These are phyloP conservation scores for Tolypocladium guangdongense DNA, from an alignment of 2,329 filamentous ascomycete genomes.

Conservation along the genomic window DNA sequence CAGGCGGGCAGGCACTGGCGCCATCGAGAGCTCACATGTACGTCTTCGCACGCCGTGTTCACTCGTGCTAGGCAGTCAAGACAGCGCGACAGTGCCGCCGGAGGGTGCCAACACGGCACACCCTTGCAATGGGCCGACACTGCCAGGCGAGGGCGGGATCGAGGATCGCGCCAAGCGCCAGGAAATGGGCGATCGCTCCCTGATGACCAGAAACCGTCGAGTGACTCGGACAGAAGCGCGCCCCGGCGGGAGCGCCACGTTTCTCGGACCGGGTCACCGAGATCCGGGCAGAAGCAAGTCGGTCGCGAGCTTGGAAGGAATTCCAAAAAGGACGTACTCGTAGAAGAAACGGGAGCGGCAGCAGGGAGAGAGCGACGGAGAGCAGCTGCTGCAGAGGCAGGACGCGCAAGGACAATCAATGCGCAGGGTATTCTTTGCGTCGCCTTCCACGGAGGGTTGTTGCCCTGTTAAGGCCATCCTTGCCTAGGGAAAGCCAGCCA, in stretches of 20 bases:
- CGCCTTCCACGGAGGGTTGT: background rate
- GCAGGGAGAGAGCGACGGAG: background rate
- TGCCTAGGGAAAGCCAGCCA: background rate
- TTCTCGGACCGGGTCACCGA: constrained; percentile 2
- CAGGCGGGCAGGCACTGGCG: background rate
- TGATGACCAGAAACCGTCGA: constrained; percentile 2
- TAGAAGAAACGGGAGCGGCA: background rate
- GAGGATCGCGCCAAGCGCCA: constrained; percentile 7
- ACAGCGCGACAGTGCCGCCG: background rate
- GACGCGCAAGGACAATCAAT: background rate
- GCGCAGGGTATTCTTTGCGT: background rate
- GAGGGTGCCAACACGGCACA: background rate
- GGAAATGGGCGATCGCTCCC: constrained; percentile 4
- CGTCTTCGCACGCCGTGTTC: background rate
- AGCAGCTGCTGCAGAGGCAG: background rate
- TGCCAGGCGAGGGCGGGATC: constrained; percentile 4
- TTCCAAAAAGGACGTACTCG: background rate
- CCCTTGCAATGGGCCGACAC: constrained; percentile 2
- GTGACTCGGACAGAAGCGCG: background rate
- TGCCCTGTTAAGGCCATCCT: background rate
- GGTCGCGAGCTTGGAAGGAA: background rate
- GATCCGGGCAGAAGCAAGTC: background rate
- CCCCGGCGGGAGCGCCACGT: constrained; percentile 1
- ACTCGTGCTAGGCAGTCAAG: constrained; percentile 1
- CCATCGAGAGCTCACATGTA: background rate